Evolutionary conservation across 2,329 filamentous ascomycete species (phyloP), one percentile per base, ranked within the genome.

Genomic region (Aspergillus ruber): DNA sequence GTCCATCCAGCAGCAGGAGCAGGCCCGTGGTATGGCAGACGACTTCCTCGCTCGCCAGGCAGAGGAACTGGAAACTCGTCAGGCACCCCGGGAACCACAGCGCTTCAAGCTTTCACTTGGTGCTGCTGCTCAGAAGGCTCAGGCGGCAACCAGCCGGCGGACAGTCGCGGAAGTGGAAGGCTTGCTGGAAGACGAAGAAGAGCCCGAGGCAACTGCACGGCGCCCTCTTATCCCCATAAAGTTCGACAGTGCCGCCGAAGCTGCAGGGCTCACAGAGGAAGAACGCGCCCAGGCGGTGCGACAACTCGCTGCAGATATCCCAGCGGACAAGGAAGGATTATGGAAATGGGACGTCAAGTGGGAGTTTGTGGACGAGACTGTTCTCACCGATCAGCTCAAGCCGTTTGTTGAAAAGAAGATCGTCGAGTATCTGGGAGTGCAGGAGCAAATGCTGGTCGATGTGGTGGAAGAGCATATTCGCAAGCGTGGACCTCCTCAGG

Each of bases 351-450:
- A 85, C 15, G 83, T 98, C 65, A 87, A 90, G 59, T 98, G 93
- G 93, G 86, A 94, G 44, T 88, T 84, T 69, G 78, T 98, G 65
- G 88, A 94, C 63, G 85, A 93, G 51, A 76, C 79, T 13, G 79
- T 93, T 38, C 82, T 97, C 50, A 80, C 82, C 51, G 87, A 94
- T 54, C 90, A 96, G 65, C 81, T 98, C 57, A 83, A 87, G 61
- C 90, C 91, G 25, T 98, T 96, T 72, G 88, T 97, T 48, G 90
- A 95, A 75, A 95, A 95, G 80, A 98, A 97, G 78, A 88, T 97
- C 57, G 85, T 98, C 51, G 93, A 98, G 69, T 94, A 93, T 60
- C 79, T 98, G 43, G 94, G 94, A 50, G 87, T 98, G 49, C 90
- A 97, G 70, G 93, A 98, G 68, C 88, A 97, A 71, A 84, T 96